Base-by-base conservation (phyloP, 345 rosid genomes). In the Alliaria petiolata region DNA sequence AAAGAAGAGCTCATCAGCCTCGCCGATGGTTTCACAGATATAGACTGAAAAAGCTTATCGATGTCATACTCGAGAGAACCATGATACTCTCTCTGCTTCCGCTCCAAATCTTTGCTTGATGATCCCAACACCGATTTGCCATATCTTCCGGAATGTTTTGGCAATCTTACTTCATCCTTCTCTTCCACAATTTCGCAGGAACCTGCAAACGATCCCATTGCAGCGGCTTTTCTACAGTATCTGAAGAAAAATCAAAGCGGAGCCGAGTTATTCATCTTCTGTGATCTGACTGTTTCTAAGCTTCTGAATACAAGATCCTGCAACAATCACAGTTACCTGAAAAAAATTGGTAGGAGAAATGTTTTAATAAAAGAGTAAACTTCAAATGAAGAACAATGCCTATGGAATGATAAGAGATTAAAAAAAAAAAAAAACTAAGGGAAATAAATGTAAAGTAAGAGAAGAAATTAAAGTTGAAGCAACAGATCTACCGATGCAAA, bases 101-200 rank as follows among this genome's bases (percentile, higher is more conserved):
- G 76, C 62, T 82, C 80, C 42, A 77, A 67, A 67, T 80, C 89
- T 71, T 84, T 84, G 15, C 69, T 77, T 30, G 85, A 70, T 30
- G 89, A 31, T 51, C 68, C 90, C 16, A 86, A 65, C 60, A 79
- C 76, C 7, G 84, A 64, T 12, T 70, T 64, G 51, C 70, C 76
- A 67, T 60, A 78, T 64, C 84, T 84, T 67, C 81, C 72, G 1
- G 89, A 81, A 77, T 77, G 79, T 34, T 51, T 72, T 20, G 65
- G 22, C 19, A 83, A 76, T 53, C 67, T 68, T 15, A 74, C 69
- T 62, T 86, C 91, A 17, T 89, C 96, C 7, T 75, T 77, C 68
- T 81, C 96, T 83, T 93, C 98, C 55, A 89, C 91, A 74, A 93
- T 93, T 74, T 93, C 98, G 58, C 90, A 81, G 22, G 89, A 80